Base-by-base conservation (phyloP, 176 grass and related monocot species). In the Oryza australiensis region DNA sequence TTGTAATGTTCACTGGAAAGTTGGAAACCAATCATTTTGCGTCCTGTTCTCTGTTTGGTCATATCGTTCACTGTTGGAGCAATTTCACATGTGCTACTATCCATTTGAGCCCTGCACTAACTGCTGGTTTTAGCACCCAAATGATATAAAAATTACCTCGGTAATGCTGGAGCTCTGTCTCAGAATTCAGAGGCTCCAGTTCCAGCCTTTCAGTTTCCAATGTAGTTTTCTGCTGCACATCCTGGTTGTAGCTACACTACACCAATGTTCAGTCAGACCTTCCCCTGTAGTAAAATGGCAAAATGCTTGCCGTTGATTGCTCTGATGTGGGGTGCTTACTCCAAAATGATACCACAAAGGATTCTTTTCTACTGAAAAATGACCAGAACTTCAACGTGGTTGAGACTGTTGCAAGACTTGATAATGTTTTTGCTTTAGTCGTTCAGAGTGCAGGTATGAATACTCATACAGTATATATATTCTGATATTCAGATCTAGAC, bases 401-500 rank as follows among this genome's bases (percentile, higher is more conserved):
- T 64, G 33, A n/a, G 60, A 43, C 57, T 40, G 62, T 69, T 64
- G 32, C 63, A 79, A 49, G 32, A 60, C 53, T 40, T 40, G 43
- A 75, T 62, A 24, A 71, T 24, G 43, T 57, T 79, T 42, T 65
- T 8, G 41, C 72, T 11, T 74, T 38, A 26, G 37, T 34, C 20
- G 29, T 76, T 68, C 22, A 16, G 14, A 59, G 45, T 63, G 30
- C 34, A 74, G 67, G 80, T 78, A 64, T 29, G 33, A 64, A 45
- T 32, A 75, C 82, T 53, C 48, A 53, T 57, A 57, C 53, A 73
- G 57, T 77, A 66, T 28, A 77, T 22, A 77, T 48, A 73, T 66
- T 82, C 65, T 83, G 26, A 57, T 73, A 73, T 66, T 82, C 65
- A 86, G 29, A 57, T 73, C 60, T 46, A 13, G 32, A 49, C 65